Evolutionary conservation across 371 early-diverging fungal species (phyloP).

Genomic region (Apophysomyces trapeziformis): DNA sequence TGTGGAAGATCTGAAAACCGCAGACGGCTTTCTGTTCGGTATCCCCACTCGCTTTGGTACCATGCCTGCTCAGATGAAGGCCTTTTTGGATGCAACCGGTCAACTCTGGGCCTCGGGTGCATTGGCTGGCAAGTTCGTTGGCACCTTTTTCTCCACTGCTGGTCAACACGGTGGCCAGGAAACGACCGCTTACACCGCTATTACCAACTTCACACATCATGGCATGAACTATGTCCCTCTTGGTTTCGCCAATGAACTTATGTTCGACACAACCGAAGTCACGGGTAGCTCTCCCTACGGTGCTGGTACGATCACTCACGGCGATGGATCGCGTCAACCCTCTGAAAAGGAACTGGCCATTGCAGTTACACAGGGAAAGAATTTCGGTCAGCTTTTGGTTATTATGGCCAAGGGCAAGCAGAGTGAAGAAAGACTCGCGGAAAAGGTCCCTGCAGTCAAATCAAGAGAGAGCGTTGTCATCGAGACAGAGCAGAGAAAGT

Average conservation of each 20-base stretch:
- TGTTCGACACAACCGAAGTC: slow-evolving; percentile 34
- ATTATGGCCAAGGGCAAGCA: slow-evolving; percentile 16
- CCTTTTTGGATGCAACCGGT: slow-evolving; percentile 70
- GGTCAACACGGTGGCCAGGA: slow-evolving; percentile 76
- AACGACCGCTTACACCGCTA: slow-evolving; percentile 59
- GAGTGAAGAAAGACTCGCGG: slow-evolving; percentile 2
- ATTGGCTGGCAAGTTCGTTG: slow-evolving; percentile 69
- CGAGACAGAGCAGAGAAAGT: slow-evolving; percentile 4
- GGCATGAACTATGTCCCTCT: slow-evolving; percentile 74
- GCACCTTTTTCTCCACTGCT: slow-evolving; percentile 71
- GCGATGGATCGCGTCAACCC: slow-evolving; percentile 66
- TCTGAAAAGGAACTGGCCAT: slow-evolving; percentile 63
- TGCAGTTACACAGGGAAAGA: slow-evolving; percentile 62
- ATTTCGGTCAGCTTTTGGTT: slow-evolving; percentile 51
- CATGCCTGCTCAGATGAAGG: slow-evolving; percentile 70
- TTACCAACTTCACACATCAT: slow-evolving; percentile 68
- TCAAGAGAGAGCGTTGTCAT: neutral
- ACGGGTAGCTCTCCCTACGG: slow-evolving; percentile 66
- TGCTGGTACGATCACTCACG: slow-evolving; percentile 55
- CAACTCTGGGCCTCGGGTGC: slow-evolving; percentile 65
- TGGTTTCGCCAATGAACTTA: slow-evolving; percentile 42
- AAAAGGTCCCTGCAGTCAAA: neutral
- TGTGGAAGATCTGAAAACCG: slow-evolving; percentile 57
- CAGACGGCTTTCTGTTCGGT: slow-evolving; percentile 80
- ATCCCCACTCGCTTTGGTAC: slow-evolving; percentile 72